These are phyloP conservation scores for Coemansia sp. DNA, from an alignment of 192 early-diverging fungal species.

Conservation along the genomic window DNA sequence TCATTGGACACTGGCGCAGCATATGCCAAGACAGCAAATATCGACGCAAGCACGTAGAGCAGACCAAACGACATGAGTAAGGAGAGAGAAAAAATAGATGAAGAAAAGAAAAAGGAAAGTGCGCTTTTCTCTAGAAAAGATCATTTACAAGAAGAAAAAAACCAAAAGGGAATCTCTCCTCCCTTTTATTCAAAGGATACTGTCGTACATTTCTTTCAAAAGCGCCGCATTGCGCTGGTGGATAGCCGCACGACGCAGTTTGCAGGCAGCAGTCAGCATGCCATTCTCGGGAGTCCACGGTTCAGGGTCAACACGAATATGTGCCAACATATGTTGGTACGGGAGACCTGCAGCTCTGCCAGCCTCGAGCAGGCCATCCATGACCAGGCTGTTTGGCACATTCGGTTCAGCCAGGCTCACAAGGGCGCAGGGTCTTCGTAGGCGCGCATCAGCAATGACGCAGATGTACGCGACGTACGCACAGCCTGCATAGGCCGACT, in stretches of 20 bases:
- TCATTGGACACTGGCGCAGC: background rate
- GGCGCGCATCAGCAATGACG: conserved; percentile 71
- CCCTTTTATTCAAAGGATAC: background rate
- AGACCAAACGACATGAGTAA: background rate
- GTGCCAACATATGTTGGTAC: conserved; percentile 68
- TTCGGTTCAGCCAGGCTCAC: conserved; percentile 39
- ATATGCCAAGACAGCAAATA: background rate
- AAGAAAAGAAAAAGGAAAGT: background rate
- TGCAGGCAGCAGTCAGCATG: conserved; percentile 91
- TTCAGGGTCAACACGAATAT: conserved; percentile 63
- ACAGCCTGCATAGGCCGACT: conserved; percentile 85
- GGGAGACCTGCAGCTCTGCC: conserved; percentile 69
- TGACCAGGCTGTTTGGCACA: conserved; percentile 22
- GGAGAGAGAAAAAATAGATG: background rate
- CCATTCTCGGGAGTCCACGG: conserved; percentile 90
- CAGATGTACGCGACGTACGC: conserved; percentile 77
- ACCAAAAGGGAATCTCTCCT: background rate
- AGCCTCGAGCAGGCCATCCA: conserved; percentile 56
- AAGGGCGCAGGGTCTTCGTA: conserved; percentile 73
- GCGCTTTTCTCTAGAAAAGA: background rate
- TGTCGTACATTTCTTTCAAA: conserved; percentile 16
- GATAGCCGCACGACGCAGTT: conserved; percentile 82
- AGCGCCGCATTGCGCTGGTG: conserved; percentile 56
- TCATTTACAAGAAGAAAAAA: conserved; percentile 1
- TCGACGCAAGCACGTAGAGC: background rate